phyloP scores from a whole-genome alignment of 163 green algal species.

The Scenedesmus sp. region DNA sequence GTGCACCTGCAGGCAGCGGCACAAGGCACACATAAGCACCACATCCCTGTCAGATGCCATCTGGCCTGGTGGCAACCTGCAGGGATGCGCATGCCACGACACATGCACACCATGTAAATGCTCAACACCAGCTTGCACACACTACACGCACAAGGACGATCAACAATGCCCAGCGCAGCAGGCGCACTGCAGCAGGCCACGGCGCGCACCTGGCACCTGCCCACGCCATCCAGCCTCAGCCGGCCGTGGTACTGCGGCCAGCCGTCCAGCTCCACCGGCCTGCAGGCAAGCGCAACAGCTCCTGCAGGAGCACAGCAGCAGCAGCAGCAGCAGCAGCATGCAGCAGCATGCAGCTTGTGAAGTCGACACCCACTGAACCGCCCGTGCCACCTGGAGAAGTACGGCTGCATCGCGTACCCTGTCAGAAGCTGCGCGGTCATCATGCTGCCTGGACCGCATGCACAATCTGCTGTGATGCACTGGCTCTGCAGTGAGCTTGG shows the following conservation, averaged over 20 bases:
- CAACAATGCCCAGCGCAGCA: not conserved
- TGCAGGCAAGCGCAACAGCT: conserved; percentile 72
- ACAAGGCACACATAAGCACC: not conserved
- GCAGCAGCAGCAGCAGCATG: not conserved
- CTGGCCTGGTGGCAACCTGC: no score
- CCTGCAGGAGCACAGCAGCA: conserved; percentile 60
- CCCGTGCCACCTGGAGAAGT: no score
- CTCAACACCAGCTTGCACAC: no score
- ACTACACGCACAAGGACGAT: no score
- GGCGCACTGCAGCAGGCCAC: not conserved
- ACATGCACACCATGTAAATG: no score
- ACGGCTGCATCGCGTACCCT: not conserved
- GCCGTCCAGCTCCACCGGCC: conserved; percentile 70
- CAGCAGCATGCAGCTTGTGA: not conserved
- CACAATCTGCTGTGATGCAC: no score
- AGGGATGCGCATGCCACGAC: no score
- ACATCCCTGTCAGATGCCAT: no score
- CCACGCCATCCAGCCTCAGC: conserved; percentile 57
- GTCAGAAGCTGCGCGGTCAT: no score
- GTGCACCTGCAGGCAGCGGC: conserved; percentile 60
- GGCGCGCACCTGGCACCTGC: conserved; percentile 58
- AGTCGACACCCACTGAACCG: not conserved
- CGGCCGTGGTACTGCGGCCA: conserved; percentile 86
- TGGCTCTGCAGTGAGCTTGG: no score
- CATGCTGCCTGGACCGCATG: no score